Percentiles rank a stretch among this genome's conserved stretches.
Conservation (phyloP, 129 eudicot species). For the Tagetes patula region DNA sequence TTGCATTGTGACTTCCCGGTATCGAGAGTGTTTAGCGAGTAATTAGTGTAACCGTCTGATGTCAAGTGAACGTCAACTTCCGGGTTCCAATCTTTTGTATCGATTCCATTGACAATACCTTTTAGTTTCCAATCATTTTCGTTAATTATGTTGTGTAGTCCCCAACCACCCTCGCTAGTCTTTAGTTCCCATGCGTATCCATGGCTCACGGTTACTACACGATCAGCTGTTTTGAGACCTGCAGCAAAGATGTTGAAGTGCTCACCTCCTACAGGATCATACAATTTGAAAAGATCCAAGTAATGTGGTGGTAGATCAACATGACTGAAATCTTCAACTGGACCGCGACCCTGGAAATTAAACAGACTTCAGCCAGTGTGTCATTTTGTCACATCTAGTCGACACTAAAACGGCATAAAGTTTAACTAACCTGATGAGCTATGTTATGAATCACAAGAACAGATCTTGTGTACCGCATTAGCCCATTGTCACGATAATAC, state of each 20-base stretch:
- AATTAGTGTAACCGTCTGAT: conserved; percentile 80
- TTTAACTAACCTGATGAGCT: conserved; percentile 78
- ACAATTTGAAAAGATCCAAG: conserved; percentile 67
- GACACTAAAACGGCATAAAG: background rate
- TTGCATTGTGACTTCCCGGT: conserved; percentile 85
- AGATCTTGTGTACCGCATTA: conserved; percentile 79
- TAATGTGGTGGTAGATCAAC: conserved; percentile 90
- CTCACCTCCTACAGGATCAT: conserved; percentile 90
- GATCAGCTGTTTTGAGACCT: conserved; percentile 82
- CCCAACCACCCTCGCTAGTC: conserved; percentile 96
- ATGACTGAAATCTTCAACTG: conserved; percentile 60
- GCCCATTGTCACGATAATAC: conserved; percentile 82
- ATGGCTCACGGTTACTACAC: conserved; percentile 85
- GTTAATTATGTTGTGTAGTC: conserved; percentile 70
- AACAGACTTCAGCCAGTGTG: background rate
- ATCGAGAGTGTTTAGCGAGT: conserved; percentile 68
- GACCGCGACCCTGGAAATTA: conserved; percentile 83
- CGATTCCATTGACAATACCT: conserved; percentile 88
- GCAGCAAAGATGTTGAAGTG: conserved; percentile 91
- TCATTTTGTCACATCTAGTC: background rate
- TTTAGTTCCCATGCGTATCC: conserved; percentile 94
- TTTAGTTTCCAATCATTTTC: conserved; percentile 84
- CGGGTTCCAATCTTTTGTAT: conserved; percentile 79
- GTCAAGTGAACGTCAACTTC: conserved; percentile 61
- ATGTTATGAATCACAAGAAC: conserved; percentile 89